These are phyloP conservation scores for Parasarocladium wereldwijsianum DNA, from an alignment of 2,329 filamentous ascomycete genomes.

Conservation along the genomic window DNA sequence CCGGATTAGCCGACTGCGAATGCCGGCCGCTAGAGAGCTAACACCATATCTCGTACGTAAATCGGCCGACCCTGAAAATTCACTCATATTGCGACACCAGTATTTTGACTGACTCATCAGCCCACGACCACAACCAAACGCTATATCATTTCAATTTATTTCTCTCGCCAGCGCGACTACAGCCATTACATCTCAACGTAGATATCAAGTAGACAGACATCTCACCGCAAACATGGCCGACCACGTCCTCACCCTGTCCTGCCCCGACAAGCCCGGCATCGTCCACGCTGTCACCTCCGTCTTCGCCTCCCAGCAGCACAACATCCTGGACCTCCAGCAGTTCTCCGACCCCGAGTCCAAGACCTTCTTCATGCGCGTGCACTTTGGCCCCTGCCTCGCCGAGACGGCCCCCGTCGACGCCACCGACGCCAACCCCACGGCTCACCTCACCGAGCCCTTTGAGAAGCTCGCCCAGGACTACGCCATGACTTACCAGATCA, in stretches of 20 bases:
- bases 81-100: no score
- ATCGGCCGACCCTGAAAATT: no score
- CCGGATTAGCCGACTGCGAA: no score
- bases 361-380: conserved; percentile 80
- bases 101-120: no score
- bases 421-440: conserved; percentile 20
- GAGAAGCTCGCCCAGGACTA: conserved; percentile 45
- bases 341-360: conserved; percentile 62
- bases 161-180: no score
- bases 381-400: conserved; percentile 50
- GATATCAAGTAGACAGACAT: no score
- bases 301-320: conserved; percentile 58
- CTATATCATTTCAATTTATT: neutral
- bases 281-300: conserved; percentile 73
- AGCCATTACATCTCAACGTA: no score
- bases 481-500: conserved; percentile 57
- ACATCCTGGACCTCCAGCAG: conserved; percentile 74
- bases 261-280: conserved; percentile 73
- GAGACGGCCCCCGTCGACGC: conserved; percentile 9
- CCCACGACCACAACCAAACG: no score
- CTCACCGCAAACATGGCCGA: conserved; percentile 26
- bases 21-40: no score
- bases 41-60: no score
- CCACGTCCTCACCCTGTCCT: conserved; percentile 67
- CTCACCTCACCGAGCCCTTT: conserved; percentile 41